Evolutionary conservation across 176 grass and related monocot species (phyloP), one percentile per base, ranked within the genome.

Genomic region (Olyra latifolia): DNA sequence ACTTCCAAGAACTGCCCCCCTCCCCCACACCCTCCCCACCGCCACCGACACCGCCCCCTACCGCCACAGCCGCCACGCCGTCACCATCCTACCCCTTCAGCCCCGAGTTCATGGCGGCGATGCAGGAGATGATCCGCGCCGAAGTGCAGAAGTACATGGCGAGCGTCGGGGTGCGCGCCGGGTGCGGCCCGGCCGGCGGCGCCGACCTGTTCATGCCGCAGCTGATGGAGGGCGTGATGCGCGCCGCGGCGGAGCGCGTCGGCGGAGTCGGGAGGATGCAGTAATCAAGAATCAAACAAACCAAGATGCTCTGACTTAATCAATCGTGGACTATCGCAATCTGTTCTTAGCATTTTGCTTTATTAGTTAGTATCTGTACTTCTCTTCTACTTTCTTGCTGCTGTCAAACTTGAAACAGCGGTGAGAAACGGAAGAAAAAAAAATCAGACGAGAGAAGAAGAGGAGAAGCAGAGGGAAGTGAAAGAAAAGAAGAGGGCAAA

Each of bases 81-180:
- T 12, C 78, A 0, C 1, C 69, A 0, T 12, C 62, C 32, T 70
- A 76, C 65, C 63, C 71, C 41, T 81, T 88, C 80, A 78, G 14
- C 50, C 76, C 76, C 0, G 81, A 74, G 4, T 87, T 93, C 73
- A 45, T 81, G 11, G 59, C 81, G 3, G 80, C 82, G 80, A 93
- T 97, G 88, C 86, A 90, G 81, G 90, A 97, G 20, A 86, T 97
- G 88, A 93, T 97, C 49, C 91, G 83, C n/a, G 71, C 45, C 5
- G 95, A 98, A 62, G 95, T 98, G 73, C 77, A 62, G 63, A 80
- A 78, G 74, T 98, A 94, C 92, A 94, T 98, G 89, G 57, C 83
- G 4, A 79, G 83, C 41, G 77, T 84, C 43, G 87, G 87, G 38
- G 80, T 86, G 28, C 69, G 85, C 75, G 79, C 62, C n/a, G 82